These are phyloP conservation scores for Teratosphaeria nubilosa DNA, from an alignment of 2,329 filamentous ascomycete species.

Conservation along the genomic window DNA sequence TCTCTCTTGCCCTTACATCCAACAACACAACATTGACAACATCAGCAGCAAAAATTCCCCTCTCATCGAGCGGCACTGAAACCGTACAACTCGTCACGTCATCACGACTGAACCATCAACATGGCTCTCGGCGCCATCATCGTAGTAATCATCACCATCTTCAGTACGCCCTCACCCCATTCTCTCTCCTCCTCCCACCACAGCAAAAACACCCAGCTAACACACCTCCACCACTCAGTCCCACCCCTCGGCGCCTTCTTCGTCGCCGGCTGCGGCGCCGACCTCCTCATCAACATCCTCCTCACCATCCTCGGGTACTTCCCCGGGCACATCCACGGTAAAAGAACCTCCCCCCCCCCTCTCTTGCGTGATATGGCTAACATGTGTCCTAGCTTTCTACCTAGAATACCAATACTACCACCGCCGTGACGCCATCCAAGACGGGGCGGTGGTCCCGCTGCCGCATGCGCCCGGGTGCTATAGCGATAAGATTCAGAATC, in stretches of 20 bases:
- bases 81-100: background rate
- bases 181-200: too few relatives aligned
- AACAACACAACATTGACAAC: background rate
- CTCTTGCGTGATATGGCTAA: background rate
- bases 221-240: slow-evolving; percentile 21
- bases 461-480: slow-evolving; percentile 58
- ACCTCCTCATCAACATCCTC: slow-evolving; percentile 34
- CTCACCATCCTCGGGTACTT: slow-evolving; percentile 48
- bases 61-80: background rate
- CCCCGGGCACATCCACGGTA: slow-evolving; percentile 55
- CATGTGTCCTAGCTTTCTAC: slow-evolving; percentile 28
- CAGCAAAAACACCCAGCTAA: slow-evolving; percentile 1
- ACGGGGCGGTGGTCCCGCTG: slow-evolving; percentile 44
- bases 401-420: slow-evolving; percentile 75
- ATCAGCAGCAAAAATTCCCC: background rate
- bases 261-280: slow-evolving; percentile 40
- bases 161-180: slow-evolving; percentile 24
- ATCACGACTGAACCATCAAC: background rate
- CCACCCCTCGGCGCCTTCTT: slow-evolving; percentile 41
- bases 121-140: slow-evolving; percentile 21
- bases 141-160: slow-evolving; percentile 37
- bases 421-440: slow-evolving; percentile 47
- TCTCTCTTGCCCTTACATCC: background rate
- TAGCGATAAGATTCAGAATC: slow-evolving; percentile 57
- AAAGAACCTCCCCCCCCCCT: background rate